These are phyloP conservation scores for Rhizopogon vesiculosus DNA, from an alignment of 768 basidiomycete genomes.

Conservation along the genomic window DNA sequence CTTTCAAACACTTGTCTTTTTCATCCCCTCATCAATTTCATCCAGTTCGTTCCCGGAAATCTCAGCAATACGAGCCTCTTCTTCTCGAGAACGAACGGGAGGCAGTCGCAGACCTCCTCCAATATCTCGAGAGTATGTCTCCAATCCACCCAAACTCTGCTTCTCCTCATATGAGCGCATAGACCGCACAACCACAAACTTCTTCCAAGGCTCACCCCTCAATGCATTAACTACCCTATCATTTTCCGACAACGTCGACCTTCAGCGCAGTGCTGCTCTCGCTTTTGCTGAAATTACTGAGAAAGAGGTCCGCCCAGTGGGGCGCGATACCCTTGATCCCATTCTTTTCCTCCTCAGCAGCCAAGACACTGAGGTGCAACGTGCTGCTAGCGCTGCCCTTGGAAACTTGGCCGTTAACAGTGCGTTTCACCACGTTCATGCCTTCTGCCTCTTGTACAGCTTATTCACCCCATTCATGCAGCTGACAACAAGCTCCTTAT, in stretches of 20 bases:
- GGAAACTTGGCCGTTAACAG: conserved; percentile 98
- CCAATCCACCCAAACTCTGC: conserved; percentile 1
- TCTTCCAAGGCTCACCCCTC: conserved; percentile 92
- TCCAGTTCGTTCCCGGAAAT: conserved; percentile 75
- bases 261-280: conserved; percentile 95
- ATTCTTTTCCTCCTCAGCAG: conserved; percentile 95
- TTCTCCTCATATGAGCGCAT: conserved; percentile 5
- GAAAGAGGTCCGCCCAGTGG: conserved; percentile 97
- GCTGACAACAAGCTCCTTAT: conserved; percentile 99
- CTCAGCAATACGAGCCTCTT: conserved; percentile 83
- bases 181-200: conserved; percentile 99
- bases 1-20: conserved; percentile 10
- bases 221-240: conserved; percentile 93
- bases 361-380: conserved; percentile 98
- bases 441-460: conserved; percentile 2
- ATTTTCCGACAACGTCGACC: conserved; percentile 98
- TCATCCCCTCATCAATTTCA: conserved; percentile 12
- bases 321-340: conserved; percentile 95
- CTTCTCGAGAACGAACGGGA: conserved; percentile 92
- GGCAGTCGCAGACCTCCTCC: conserved; percentile 94
- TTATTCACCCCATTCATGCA: conserved; percentile 27
- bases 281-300: conserved; percentile 99
- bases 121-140: conserved; percentile 91
- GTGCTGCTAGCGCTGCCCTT: conserved; percentile 94
- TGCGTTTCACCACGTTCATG: conserved; percentile 39